A percentile compares a stretch with the other conserved stretches of the same genome.
Evolutionary conservation across 164 flowering plant genomes (phyloP).

Genomic region (Dillenia turbinata): DNA sequence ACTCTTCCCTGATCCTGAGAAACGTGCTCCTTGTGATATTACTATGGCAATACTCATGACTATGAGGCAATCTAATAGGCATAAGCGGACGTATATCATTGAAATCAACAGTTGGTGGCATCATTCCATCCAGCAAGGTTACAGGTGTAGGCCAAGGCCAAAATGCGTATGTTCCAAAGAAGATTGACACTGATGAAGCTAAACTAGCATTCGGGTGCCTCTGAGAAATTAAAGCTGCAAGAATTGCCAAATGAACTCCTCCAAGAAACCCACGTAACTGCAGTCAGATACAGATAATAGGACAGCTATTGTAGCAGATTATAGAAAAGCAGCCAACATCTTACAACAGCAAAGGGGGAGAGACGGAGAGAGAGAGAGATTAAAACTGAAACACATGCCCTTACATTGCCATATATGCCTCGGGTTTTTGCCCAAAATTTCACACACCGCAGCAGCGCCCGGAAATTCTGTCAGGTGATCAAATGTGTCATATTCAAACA

Average conservation of each 20-base stretch:
- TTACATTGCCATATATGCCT: constrained; percentile 58
- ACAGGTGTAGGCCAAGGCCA: constrained; percentile 67
- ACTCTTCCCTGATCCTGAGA: constrained; percentile 37
- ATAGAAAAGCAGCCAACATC: not conserved
- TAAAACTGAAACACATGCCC: constrained; percentile 3
- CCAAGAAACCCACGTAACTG: constrained; percentile 60
- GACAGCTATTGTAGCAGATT: not conserved
- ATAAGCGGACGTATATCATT: constrained; percentile 23
- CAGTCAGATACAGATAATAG: constrained; percentile 2
- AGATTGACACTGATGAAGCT: constrained; percentile 26
- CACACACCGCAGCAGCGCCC: constrained; percentile 39
- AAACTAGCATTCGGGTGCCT: constrained; percentile 35
- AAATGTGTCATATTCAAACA: constrained; percentile 1
- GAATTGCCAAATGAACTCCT: constrained; percentile 55
- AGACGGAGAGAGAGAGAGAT: not conserved
- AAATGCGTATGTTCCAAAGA: constrained; percentile 41
- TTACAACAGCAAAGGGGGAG: not conserved
- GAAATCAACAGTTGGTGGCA: constrained; percentile 10
- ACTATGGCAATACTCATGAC: constrained; percentile 42
- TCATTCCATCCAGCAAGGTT: constrained; percentile 28
- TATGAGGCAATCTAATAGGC: constrained; percentile 52
- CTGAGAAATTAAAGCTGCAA: constrained; percentile 48
- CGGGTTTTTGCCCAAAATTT: constrained; percentile 54
- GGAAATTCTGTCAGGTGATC: constrained; percentile 34
- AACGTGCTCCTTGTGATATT: constrained; percentile 49